Base-by-base conservation (phyloP, 305 asterid species). In the Ajuga reptans region DNA sequence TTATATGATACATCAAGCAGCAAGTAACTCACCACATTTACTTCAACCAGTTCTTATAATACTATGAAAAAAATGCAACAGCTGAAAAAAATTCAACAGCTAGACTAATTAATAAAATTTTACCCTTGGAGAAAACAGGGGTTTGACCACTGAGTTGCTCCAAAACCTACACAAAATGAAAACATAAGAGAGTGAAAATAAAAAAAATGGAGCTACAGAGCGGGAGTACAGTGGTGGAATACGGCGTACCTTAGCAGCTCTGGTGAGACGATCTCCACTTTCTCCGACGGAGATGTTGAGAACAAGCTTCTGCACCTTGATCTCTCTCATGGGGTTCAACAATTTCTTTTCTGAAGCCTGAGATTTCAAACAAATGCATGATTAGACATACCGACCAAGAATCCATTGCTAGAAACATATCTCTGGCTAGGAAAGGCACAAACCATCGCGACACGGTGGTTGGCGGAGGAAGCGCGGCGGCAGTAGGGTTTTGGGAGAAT, bases 231-330 rank as follows among this genome's bases (percentile, higher is more conserved):
- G 55, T 6, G 52, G 17, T 18, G 50, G n/a, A 15, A 12, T 0
- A 27, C 9, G n/a, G 4, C 61, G 72, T 37, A 82, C 96, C 90
- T 89, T 89, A 36, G 96, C 86, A 15, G 96, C 96, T 78, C 96
- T 79, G 61, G 96, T 87, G 76, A 87, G 96, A 47, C 96, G 96
- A 87, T 89, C 96, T 29, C 96, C 96, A 37, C 90, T 85, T 76
- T 89, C 96, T 29, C 95, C 95, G 46, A 89, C 96, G 14, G 96
- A 89, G 37, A 89, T 89, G 74, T 87, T 89, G 68, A 89, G 92
- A 1, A 89, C 96, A 8, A 89, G 89, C 69, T 89, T 89, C 85
- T 87, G 96, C 6, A 89, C 96, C 80, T 89, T 87, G 41, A 89
- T 87, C 72, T 89, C 95, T 39, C 96, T 86, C 96, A 87, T 89